A percentile compares a stretch with the other conserved stretches of the same genome.
phyloP scores from a whole-genome alignment of 2,329 filamentous ascomycete genomes.

The Periconia digitata region DNA sequence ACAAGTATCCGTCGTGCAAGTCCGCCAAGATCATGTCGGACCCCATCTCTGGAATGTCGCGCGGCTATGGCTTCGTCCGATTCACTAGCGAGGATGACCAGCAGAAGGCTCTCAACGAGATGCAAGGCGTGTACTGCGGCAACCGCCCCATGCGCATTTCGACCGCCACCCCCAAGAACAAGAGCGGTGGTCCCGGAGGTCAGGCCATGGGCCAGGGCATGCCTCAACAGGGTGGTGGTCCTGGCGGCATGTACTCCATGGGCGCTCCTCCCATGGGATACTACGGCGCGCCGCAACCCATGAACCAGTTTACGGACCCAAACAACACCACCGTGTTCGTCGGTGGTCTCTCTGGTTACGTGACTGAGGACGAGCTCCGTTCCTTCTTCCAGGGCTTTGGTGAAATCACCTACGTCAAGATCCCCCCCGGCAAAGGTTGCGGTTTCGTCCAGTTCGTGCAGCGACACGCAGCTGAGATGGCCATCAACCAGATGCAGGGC shows the following conservation, averaged over 20 bases:
- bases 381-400: slow-evolving; percentile 99
- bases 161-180: slow-evolving; percentile 96
- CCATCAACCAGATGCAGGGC: slow-evolving; percentile 99
- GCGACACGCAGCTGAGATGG: slow-evolving; percentile 98
- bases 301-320: slow-evolving; percentile 99
- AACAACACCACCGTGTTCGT: slow-evolving; percentile 99
- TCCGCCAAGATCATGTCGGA: slow-evolving; percentile 99
- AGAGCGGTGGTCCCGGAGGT: slow-evolving; percentile 59
- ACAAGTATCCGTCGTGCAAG: slow-evolving; percentile 95
- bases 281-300: slow-evolving; percentile 70
- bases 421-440: slow-evolving; percentile 97
- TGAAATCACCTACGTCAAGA: slow-evolving; percentile 99
- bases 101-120: slow-evolving; percentile 92
- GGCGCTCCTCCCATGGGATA: slow-evolving; percentile 67
- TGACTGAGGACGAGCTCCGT: slow-evolving; percentile 98
- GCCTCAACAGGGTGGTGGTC: slow-evolving; percentile 39
- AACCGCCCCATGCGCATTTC: slow-evolving; percentile 99
- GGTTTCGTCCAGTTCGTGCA: slow-evolving; percentile 99
- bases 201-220: slow-evolving; percentile 47
- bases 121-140: slow-evolving; percentile 99
- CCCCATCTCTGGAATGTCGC: slow-evolving; percentile 94
- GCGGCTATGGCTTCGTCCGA: slow-evolving; percentile 96
- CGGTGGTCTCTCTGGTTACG: slow-evolving; percentile 93
- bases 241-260: slow-evolving; percentile 69
- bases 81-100: slow-evolving; percentile 96